Evolutionary conservation across 495 filamentous ascomycete species (phyloP).

Genomic region (Chaetomidium leptoderma): DNA sequence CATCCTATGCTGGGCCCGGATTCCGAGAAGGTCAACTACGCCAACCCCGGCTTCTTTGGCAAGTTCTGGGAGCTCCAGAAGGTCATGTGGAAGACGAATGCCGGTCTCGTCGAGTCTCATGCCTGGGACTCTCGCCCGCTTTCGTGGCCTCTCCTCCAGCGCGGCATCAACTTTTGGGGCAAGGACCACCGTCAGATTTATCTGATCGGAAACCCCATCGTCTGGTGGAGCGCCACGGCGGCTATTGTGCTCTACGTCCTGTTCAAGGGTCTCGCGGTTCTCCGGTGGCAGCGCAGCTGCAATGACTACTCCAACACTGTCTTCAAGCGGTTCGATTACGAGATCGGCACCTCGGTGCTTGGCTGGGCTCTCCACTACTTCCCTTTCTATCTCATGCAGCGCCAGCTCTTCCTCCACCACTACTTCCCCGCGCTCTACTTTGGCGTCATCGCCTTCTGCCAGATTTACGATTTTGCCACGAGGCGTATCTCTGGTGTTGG

Average conservation of each 20-base stretch:
- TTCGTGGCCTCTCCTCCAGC: constrained; percentile 87
- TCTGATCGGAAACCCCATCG: constrained; percentile 88
- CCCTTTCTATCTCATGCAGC: constrained; percentile 94
- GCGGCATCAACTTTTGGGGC: constrained; percentile 99
- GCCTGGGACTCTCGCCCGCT: constrained; percentile 95
- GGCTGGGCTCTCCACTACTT: constrained; percentile 96
- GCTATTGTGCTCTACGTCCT: constrained; percentile 70
- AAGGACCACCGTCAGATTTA: constrained; percentile 92
- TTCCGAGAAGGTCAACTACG: constrained; percentile 92
- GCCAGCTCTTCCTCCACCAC: constrained; percentile 91
- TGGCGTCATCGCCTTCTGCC: constrained; percentile 80
- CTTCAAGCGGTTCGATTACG: constrained; percentile 97
- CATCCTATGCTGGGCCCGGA: constrained; percentile 69
- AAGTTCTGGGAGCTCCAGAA: constrained; percentile 99
- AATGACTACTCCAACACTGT: constrained; percentile 73
- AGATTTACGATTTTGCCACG: constrained; percentile 79
- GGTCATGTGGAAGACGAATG: constrained; percentile 99
- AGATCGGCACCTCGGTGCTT: constrained; percentile 83
- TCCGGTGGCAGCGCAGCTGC: constrained; percentile 92
- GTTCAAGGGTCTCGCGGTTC: constrained; percentile 82
- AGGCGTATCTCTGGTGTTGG: constrained; percentile 64
- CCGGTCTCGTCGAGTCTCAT: constrained; percentile 91
- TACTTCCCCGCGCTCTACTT: constrained; percentile 92
- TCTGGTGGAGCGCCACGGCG: constrained; percentile 90
- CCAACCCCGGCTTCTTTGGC: constrained; percentile 89